Evolutionary conservation across 495 filamentous ascomycete genomes (phyloP), one percentile per base, ranked within the genome.

Genomic region (Collariella sp.): DNA sequence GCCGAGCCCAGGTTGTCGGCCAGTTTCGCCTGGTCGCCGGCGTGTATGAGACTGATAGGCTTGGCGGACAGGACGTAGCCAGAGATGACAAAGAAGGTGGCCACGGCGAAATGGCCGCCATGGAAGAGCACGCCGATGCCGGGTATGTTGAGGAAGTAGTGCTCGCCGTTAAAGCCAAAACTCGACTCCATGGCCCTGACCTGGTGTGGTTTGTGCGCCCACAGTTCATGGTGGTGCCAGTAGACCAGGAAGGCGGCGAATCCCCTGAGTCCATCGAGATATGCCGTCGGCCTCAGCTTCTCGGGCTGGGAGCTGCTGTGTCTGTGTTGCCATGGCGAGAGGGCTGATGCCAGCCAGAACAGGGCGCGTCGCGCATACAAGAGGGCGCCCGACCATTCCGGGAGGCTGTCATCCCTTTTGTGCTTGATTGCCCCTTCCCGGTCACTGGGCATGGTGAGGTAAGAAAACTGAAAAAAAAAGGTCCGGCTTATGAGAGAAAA

Each of bases 71-170:
- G 66, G 24, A 76, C 79, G 50, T 75, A 76, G 45, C 73, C 73
- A 1, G 73, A 76, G 44, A 76, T 72, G 57, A 76, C 70, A 62
- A 67, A 76, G 61, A 76, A 76, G 19, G 69, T 65, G 34, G 77
- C 72, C n/a, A 82, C 79, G 35, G 78, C 75, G 39, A 71, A 72
- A 58, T 78, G 76, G 0, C 75, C 77, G 13, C 76, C 78, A 9
- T 63, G 60, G 51, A 75, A 64, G 53, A 71, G 63, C 38, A 56
- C 61, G 48, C 71, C 71, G 34, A 75, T 56, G n/a, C 56, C 54
- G 10, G 67, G 68, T 0, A 74, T 64, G 13, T 68, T 50, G 64
- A 60, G 62, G 67, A 79, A 61, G 69, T 71, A 60, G 48, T 76
- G 61, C 58, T 63, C 53, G 50, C 59, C 59, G 46, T 54, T 40